Percentiles rank a stretch among this genome's conserved stretches.
Evolutionary conservation across 768 basidiomycete genomes (phyloP).

Genomic region (Boletellus ananas): DNA sequence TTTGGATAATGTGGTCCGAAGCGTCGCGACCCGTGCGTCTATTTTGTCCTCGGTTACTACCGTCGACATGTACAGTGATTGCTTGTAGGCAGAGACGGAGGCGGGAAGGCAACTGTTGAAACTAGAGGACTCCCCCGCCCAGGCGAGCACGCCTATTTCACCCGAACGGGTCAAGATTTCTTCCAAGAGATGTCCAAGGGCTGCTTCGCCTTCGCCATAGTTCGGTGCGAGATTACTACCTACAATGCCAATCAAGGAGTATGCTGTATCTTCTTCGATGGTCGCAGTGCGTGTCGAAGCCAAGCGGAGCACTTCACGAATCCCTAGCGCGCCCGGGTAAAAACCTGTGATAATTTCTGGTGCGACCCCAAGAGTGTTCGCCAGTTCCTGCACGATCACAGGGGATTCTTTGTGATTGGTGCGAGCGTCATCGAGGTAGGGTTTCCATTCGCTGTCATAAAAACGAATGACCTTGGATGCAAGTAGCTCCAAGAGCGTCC

Average conservation of each 20-base stretch:
- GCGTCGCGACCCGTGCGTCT: background rate
- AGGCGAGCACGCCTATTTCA: constrained; percentile 3
- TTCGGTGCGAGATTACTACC: constrained; percentile 3
- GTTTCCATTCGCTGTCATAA: constrained; percentile 10
- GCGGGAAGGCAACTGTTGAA: constrained; percentile 9
- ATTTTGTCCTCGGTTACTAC: background rate
- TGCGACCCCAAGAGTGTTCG: constrained; percentile 2
- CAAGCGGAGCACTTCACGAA: constrained; percentile 4
- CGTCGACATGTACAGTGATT: background rate
- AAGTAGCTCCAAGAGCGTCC: constrained; percentile 11
- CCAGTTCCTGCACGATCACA: constrained; percentile 5
- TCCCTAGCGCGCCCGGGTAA: background rate
- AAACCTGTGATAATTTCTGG: constrained; percentile 7
- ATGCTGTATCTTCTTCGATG: constrained; percentile 6
- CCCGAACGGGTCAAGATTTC: constrained; percentile 4
- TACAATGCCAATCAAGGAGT: constrained; percentile 8
- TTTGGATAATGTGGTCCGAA: background rate
- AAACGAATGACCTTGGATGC: constrained; percentile 11
- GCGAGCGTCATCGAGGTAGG: constrained; percentile 2
- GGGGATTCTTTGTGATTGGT: constrained; percentile 11
- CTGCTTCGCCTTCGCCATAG: constrained; percentile 9
- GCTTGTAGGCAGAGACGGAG: constrained; percentile 2
- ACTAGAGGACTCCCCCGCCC: constrained; percentile 3
- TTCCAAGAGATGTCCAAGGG: constrained; percentile 9
- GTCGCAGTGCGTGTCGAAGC: constrained; percentile 8